Base-by-base conservation (phyloP, 2,329 filamentous ascomycete species). In the Exophiala calicioides region DNA sequence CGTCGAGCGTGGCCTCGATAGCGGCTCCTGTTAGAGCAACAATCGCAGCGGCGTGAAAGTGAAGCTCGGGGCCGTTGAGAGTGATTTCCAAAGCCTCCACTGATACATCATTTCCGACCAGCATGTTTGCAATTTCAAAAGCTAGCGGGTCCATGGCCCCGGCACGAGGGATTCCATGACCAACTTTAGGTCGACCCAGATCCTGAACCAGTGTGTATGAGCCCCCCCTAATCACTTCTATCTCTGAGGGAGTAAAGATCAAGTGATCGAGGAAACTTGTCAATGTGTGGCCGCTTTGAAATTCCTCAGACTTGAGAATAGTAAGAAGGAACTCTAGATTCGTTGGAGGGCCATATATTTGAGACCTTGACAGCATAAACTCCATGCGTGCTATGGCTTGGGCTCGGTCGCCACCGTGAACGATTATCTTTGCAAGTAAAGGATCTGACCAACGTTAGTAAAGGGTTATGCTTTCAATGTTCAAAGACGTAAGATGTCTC, bases 121-220 rank as follows among this genome's bases (percentile, higher is more conserved):
- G 67, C 16, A 75, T 65, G 52, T 84, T 85, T 2, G 78, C 80
- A 21, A 82, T 68, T 23, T 73, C 72, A 27, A 78, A 75, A 2
- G 77, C 71, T n/a, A 82, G 58, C 1, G 72, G 68, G 56, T 84
- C 81, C 80, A 84, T 83, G 0, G 81, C 78, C 0, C 81, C 81
- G 4, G 72, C 71, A 18, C 79, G 76, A 3, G 76, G 74, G 36
- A 84, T 76, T 5, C 80, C 81, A 54, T 75, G 73, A 1, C 79
- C 79, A 2, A 80, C 68, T 0, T 68, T 69, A 2, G 75, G 73
- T 13, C 81, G 66, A 0, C 74, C 80, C 1, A 78, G 79, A 52
- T 84, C 80, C 60, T 84, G 76, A 2, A 84, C 68, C 1, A 77
- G 64, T 0, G 80, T 81, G 50, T 79, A 80, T 1, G 76, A 71